phyloP scores from a whole-genome alignment of 441 rosid species.

The Corymbia citriodora region DNA sequence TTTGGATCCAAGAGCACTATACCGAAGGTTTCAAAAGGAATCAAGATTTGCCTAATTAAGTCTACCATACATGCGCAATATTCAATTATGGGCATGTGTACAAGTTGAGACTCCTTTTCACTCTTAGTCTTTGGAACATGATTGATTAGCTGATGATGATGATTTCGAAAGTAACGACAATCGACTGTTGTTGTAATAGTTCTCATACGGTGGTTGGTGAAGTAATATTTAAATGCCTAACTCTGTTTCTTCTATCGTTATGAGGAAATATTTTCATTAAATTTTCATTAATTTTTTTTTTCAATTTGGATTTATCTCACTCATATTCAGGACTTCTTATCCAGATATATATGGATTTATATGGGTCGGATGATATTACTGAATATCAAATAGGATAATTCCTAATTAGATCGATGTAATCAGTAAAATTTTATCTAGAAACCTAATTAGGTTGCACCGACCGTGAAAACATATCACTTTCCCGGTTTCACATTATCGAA shows the following conservation, averaged over 20 bases:
- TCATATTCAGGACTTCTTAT: neutral
- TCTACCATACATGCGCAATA: neutral
- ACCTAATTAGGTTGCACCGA: rapidly evolving
- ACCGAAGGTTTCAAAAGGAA: neutral
- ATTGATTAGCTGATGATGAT: neutral
- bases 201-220: neutral
- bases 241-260: neutral
- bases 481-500: neutral
- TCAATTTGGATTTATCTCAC: neutral
- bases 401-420: rapidly evolving
- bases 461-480: rapidly evolving
- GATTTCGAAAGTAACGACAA: neutral
- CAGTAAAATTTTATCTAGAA: rapidly evolving
- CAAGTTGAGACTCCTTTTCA: neutral
- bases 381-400: neutral
- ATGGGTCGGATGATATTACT: rapidly evolving
- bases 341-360: neutral
- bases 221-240: neutral
- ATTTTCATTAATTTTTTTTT: neutral
- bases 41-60: neutral
- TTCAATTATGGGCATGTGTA: neutral
- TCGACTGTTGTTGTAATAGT: neutral
- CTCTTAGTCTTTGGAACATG: neutral
- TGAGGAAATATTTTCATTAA: rapidly evolving
- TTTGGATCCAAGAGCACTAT: neutral